Base-by-base conservation (phyloP, 83 land plant species). In the Diphasiastrum complanatum region DNA sequence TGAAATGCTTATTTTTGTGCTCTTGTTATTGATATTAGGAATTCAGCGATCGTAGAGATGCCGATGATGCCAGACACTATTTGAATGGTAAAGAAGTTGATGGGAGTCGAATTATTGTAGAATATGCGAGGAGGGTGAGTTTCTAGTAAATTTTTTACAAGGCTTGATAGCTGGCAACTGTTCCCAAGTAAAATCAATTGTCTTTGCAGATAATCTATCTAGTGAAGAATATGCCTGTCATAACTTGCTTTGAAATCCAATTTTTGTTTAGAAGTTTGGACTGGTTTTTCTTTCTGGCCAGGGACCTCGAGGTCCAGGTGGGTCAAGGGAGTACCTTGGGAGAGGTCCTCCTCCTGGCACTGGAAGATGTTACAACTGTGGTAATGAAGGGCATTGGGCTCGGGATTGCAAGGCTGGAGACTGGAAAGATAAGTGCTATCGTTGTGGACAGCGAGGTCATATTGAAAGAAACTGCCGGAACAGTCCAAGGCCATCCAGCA, bases 21-120 rank as follows among this genome's bases (percentile, higher is more conserved):
- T n/a, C n/a, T n/a, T 27, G 19, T 14, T 14, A 27, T 27, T 55
- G 14, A 14, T 6, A 27, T 11, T 82, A 93, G 97, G 91, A 91
- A 63, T 87, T 91, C 45, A 81, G 85, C 53, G 95, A 91, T 75
- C 73, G 87, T 38, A 85, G 97, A 31, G 97, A 88, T 85, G 96
- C 95, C 2, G 99, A 93, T 67, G 99, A 93, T 74, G 99, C 96
- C 46, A 80, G 83, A 29, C 83, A 86, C 51, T 68, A 77, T 71
- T 65, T 88, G 47, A 78, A 91, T 73, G 97, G 97, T 1, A 73
- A 84, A 33, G 96, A 90, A 27, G 52, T 91, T 68, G 83, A 79
- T 66, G 97, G 97, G 47, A 85, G 85, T 54, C 84, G 97, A 10
- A 79, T 91, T 3, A 76, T 80, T 38, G 97, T 91, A 18, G 97